phyloP scores from a whole-genome alignment of 352 stramenopile species.

The Phytophthora brassicae region DNA sequence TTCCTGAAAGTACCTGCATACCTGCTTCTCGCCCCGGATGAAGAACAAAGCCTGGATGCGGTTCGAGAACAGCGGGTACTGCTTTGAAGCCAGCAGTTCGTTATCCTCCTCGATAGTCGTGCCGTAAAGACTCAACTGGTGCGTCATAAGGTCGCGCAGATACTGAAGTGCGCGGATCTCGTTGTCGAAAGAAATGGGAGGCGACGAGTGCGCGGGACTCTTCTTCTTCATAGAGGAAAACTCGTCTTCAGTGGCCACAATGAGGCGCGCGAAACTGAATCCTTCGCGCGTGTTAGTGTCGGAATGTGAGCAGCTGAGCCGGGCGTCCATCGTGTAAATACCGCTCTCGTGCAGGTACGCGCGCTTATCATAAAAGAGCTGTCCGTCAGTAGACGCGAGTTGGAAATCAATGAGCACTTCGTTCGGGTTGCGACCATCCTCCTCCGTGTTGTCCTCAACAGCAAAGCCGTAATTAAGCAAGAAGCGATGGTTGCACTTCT shows the following conservation, averaged over 20 bases:
- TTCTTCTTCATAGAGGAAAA: conserved; percentile 84
- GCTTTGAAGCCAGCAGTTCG: conserved; percentile 74
- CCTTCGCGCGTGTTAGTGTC: conserved; percentile 85
- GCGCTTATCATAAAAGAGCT: conserved; percentile 85
- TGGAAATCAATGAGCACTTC: conserved; percentile 93
- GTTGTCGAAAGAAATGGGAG: conserved; percentile 85
- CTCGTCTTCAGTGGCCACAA: conserved; percentile 83
- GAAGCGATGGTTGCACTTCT: conserved; percentile 99
- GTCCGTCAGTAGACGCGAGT: conserved; percentile 54
- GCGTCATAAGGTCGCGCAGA: conserved; percentile 73
- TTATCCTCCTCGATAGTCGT: conserved; percentile 89
- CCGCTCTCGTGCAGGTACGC: conserved; percentile 85
- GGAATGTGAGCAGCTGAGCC: conserved; percentile 82
- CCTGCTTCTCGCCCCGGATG: conserved; percentile 88
- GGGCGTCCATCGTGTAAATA: conserved; percentile 87
- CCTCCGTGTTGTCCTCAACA: conserved; percentile 98
- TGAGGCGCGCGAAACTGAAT: conserved; percentile 84
- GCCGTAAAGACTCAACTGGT: conserved; percentile 79
- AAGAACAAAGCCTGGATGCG: conserved; percentile 88
- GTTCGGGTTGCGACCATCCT: conserved; percentile 98
- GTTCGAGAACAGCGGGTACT: conserved; percentile 86
- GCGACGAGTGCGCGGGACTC: conserved; percentile 72
- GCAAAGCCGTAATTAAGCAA: conserved; percentile 99
- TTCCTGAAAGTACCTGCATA: conserved; percentile 80
- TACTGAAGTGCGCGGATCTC: conserved; percentile 80